Evolutionary conservation across 2,329 filamentous ascomycete species (phyloP), one percentile per base, ranked within the genome.

Genomic region (Aspergillaceae sp.): DNA sequence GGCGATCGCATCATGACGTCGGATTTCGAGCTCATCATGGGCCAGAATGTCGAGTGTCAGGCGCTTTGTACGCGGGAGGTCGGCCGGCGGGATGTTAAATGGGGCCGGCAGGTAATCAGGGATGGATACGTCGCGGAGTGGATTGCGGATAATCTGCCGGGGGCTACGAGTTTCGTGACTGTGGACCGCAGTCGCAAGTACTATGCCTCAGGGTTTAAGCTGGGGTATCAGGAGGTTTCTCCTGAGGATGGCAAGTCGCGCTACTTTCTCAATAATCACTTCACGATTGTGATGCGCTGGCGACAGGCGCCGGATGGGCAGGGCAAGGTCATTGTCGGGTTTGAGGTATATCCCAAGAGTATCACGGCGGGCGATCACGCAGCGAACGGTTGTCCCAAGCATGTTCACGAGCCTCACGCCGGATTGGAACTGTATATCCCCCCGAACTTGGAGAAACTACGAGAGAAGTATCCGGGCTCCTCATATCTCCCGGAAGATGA

Each of bases 101-200:
- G 80, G 61, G 84, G 86, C 4, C 79, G 78, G 55, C 74, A 89
- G 51, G 70, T 94, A 58, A 83, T 94, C 35, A 78, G 77, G 50
- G 79, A 89, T 44, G 86, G 85, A 33, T 94, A 92, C 64, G 82
- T 92, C n/a, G 83, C 83, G 2, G 88, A 94, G 66, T 94, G 88
- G 89, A 94, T 94, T 55, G 85, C 92, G 52, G 88, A 95, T 66
- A 94, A 94, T 58, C 74, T 95, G 7, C 88, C 89, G 1, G 88
- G 88, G 5, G 88, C 88, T 33, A 94, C 88, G 6, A 90, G 84
- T 64, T 94, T 94, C 60, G 84, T 92, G 29, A 91, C 86, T 0
- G 84, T 87, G 33, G 88, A 94, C 66, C 88, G 88, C 70, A 82
- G 78, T 41, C 77, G 81, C 58, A 94, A 90, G 66, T 94, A 94